Evolutionary conservation across 2,329 filamentous ascomycete species (phyloP), one percentile per base, ranked within the genome.

Genomic region (Colletotrichum chrysophilum): DNA sequence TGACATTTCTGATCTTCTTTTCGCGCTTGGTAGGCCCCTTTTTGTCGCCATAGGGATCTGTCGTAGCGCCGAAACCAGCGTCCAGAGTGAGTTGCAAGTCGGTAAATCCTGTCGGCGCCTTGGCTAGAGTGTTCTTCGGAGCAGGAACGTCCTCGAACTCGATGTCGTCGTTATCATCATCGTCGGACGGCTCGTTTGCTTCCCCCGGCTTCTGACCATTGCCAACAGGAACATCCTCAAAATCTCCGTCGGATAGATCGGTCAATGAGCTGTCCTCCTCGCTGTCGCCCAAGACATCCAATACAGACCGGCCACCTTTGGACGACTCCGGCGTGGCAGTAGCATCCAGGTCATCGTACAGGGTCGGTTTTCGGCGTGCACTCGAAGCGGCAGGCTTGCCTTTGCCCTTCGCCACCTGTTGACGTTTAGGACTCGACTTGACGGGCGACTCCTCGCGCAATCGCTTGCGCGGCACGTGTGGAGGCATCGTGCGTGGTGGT

Each of bases 11-110:
- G 71, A 96, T 94, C 76, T 92, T 91, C 67, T 95, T 92, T 81
- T 98, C 95, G 32, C 94, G 91, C 84, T 98, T 98, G 4, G 94
- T 94, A 0, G 95, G 94, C 0, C 95, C 96, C 82, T 96, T 98
- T 84, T 95, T 98, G 21, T 87, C 87, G 26, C 91, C 91, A 60
- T 91, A 87, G 1, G 90, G 87, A 77, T 93, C 93, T 12, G 89
- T 89, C 32, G 94, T 83, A 0, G 91, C 89, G 26, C 89, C 85
- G 10, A 89, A 87, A 74, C 91, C 90, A 78, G 88, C 88, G 43
- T 87, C 88, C 34, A 97, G 85, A 0, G 94, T 96, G 79, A 97
- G 86, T 78, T 96, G 93, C 38, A 97, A 87, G 80, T 96, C 93
- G 13, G 93, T 93, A 1, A 91, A 88, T 2, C 91, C 87, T 4